A percentile compares a stretch with the other conserved stretches of the same genome.
These are phyloP conservation scores for Furcasterigmium furcatum DNA, from an alignment of 2,329 filamentous ascomycete species.

Conservation along the genomic window DNA sequence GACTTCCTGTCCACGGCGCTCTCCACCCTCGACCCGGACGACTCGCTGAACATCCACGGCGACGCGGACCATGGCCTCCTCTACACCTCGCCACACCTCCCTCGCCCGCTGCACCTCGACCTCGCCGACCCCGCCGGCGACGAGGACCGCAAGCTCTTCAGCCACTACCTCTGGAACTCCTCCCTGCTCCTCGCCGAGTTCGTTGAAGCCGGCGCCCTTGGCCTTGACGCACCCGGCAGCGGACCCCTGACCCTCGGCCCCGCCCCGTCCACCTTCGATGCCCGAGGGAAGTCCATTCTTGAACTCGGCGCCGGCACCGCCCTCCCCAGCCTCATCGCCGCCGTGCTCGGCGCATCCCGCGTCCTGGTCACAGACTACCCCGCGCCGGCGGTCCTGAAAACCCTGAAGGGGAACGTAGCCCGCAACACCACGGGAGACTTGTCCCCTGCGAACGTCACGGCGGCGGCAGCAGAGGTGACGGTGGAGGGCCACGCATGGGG, in stretches of 20 bases:
- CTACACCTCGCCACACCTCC: constrained; percentile 54
- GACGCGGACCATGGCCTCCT: constrained; percentile 55
- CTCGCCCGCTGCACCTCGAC: constrained; percentile 37
- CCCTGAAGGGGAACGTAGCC: constrained; percentile 54
- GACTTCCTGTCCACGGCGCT: constrained; percentile 58
- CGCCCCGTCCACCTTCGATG: constrained; percentile 32
- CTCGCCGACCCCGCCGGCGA: constrained; percentile 48
- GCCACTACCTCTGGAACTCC: constrained; percentile 73
- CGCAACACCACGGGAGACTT: constrained; percentile 40
- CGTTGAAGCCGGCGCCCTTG: constrained; percentile 45
- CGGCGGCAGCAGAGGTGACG: constrained; percentile 20
- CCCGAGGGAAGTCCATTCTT: constrained; percentile 49
- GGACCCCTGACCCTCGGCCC: constrained; percentile 7
- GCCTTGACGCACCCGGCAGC: constrained; percentile 11
- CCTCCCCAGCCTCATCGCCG: constrained; percentile 47
- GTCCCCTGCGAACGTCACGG: constrained; percentile 12
- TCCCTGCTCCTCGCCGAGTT: constrained; percentile 52
- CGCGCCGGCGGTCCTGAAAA: constrained; percentile 53
- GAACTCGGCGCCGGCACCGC: constrained; percentile 68
- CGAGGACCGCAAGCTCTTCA: constrained; percentile 58
- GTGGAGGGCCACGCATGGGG: constrained; percentile 67
- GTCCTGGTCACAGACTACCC: constrained; percentile 69
- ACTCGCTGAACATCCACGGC: constrained; percentile 64
- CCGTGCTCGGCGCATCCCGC: constrained; percentile 41
- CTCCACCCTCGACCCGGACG: constrained; percentile 65